Base-by-base conservation (phyloP, 1,284 basidiomycete species). In the Mrakiaceae sp. region DNA sequence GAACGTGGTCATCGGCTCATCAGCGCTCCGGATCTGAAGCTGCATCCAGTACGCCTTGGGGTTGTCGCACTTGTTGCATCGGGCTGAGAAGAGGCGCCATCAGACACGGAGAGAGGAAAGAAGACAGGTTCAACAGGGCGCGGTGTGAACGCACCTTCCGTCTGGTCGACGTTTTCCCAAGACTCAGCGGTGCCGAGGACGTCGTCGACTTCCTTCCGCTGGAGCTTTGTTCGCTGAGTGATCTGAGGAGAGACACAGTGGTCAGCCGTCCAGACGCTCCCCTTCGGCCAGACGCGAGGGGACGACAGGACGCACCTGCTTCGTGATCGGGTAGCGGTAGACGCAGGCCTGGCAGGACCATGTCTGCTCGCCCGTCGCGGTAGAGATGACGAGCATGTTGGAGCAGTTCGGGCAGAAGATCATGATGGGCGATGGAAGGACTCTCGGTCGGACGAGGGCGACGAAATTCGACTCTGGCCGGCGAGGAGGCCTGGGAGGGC, bases 1-100 rank as follows among this genome's bases (percentile, higher is more conserved):
- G 89, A 93, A 96, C 0, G 89, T 96, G 7, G 93, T 96, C 88
- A 93, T 94, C 5, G 93, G 93, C 73, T 96, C 93, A 75, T 96
- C 93, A 0, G 95, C 95, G 71, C 90, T 94, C 48, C 95, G 80
- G 70, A 98, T 98, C 76, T 98, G 95, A 16, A 98, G 79, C 78
- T 97, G 93, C 76, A 94, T 91, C 77, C 90, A 98, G 77, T 95
- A 98, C 6, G 95, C 92, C 64, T 86, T 80, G 51, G 83, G 82
- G 72, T 88, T 82, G 72, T 96, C 93, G 76, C 95, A 98, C 73
- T 93, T 94, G 12, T 87, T 87, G 75, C 94, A 98, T 16, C 82
- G 83, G 16, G 85, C 91, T 89, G 68, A 49, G 39, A 43, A 56
- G 46, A 49, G 43, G 43, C 53, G 11, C 1, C 7, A 58, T 7